These are phyloP conservation scores for Laguncularia racemosa DNA, from an alignment of 345 rosid genomes.

Conservation along the genomic window DNA sequence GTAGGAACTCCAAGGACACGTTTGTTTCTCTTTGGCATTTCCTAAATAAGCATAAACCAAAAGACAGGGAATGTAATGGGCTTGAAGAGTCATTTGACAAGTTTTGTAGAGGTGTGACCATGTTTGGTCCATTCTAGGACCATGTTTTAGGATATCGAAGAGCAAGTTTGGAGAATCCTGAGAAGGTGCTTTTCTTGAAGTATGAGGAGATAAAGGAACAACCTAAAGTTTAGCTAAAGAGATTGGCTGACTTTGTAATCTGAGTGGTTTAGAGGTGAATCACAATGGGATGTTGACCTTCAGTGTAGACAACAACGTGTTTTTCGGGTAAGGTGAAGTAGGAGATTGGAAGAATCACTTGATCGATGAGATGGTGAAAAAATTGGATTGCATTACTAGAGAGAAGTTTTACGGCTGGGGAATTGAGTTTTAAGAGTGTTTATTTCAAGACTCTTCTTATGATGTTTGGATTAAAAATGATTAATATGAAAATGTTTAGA, in stretches of 20 bases:
- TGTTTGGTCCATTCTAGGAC: slow-evolving; percentile 13
- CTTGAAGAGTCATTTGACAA: slow-evolving; percentile 12
- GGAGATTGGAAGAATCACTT: slow-evolving; percentile 1
- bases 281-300: not conserved
- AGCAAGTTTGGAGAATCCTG: slow-evolving; percentile 12
- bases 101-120: slow-evolving; percentile 11
- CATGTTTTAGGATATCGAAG: slow-evolving; percentile 10
- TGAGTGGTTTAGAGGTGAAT: slow-evolving; percentile 10
- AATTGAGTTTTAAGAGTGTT: too few species aligned
- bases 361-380: too few species aligned
- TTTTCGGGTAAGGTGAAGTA: slow-evolving; percentile 2
- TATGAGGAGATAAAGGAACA: slow-evolving; percentile 12
- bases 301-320: not conserved
- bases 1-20: slow-evolving; percentile 16
- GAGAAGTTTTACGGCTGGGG: too few species aligned
- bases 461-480: too few species aligned
- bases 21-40: slow-evolving; percentile 17
- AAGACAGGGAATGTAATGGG: not conserved
- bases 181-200: slow-evolving; percentile 10
- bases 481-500: too few species aligned
- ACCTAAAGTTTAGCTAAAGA: not conserved
- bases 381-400: too few species aligned
- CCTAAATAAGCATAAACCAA: slow-evolving; percentile 7
- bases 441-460: too few species aligned
- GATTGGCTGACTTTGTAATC: slow-evolving; percentile 10